Evolutionary conservation across 331 rosid genomes (phyloP), one percentile per base, ranked within the genome.

Genomic region (Telfairia occidentalis): DNA sequence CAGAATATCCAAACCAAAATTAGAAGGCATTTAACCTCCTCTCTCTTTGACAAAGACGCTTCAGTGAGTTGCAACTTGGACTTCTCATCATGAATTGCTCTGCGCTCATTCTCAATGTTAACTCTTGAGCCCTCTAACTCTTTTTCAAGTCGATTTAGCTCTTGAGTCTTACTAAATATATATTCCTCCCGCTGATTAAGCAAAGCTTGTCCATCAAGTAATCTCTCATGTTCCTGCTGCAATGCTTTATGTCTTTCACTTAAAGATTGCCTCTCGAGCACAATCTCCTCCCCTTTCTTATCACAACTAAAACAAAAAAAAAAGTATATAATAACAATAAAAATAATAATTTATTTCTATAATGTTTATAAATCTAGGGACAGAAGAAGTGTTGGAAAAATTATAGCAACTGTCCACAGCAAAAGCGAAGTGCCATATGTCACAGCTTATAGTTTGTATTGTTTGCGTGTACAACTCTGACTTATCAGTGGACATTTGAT

Each of bases 151-250:
- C 80, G 86, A 82, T 81, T 83, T 73, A 91, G 83, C 58, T 95
- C 97, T 83, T 80, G 84, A 63, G 97, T 86, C 76, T 88, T 87
- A 70, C 82, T 77, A 50, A 86, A 85, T 69, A 95, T 77, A 71
- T 78, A 81, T n/a, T 84, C 89, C 84, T 91, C 98, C 84, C 98
- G 85, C 81, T 95, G 90, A 77, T 91, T 95, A n/a, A 95, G 87
- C 77, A 84, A 84, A 74, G 87, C 65, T 81, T 95, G 92, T 8
- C 96, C 92, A 82, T 91, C 89, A 73, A 91, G 89, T 84, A 90
- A 84, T 21, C 92, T 83, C 79, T 95, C 96, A 29, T 91, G 97
- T 81, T 88, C 93, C 81, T 90, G 89, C 81, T 87, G 92, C 81
- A 95, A 74, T 60, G 84, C 74, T 77, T 88, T 87, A 74, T 87